Evolutionary conservation across 768 basidiomycete species (phyloP).

Genomic region (Mycena albidolilacea): DNA sequence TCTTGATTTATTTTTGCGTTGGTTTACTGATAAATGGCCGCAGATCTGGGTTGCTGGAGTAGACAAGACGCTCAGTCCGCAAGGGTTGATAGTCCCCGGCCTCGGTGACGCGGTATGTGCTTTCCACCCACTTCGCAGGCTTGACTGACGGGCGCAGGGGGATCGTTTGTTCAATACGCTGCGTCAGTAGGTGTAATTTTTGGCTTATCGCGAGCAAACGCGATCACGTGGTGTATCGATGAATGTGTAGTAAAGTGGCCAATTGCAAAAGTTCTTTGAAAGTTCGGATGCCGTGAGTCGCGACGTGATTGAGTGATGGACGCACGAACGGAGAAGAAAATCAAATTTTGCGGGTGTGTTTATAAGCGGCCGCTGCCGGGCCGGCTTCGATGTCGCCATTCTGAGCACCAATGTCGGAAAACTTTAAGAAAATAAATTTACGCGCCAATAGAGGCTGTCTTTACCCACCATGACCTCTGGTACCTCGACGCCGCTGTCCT

Average conservation of each 20-base stretch:
- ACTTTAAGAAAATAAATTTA: slow-evolving; percentile 36
- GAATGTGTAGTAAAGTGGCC: not conserved
- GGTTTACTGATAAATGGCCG: not conserved
- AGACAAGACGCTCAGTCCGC: slow-evolving; percentile 76
- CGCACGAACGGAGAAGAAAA: too few relatives aligned
- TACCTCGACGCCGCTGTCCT: slow-evolving; percentile 57
- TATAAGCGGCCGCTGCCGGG: not conserved
- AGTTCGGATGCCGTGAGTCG: too few relatives aligned
- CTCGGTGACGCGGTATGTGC: slow-evolving; percentile 88
- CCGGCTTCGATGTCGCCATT: slow-evolving; percentile 54
- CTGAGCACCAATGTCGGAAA: slow-evolving; percentile 46
- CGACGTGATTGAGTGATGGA: too few relatives aligned
- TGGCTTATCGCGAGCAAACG: not conserved
- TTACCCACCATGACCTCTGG: slow-evolving; percentile 47
- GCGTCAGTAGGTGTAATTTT: slow-evolving; percentile 47
- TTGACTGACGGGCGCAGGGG: slow-evolving; percentile 63
- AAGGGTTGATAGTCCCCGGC: slow-evolving; percentile 91
- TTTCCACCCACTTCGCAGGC: slow-evolving; percentile 3
- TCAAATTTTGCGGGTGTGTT: too few relatives aligned
- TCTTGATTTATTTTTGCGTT: slow-evolving; percentile 15
- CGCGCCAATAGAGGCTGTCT: not conserved
- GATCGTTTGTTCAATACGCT: slow-evolving; percentile 89
- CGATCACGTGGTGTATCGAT: slow-evolving; percentile 39
- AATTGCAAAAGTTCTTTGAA: not conserved
- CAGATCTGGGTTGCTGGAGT: slow-evolving; percentile 92